Percentiles rank a stretch among this genome's conserved stretches.
Conservation (phyloP, 2,329 filamentous ascomycete species). For the Teratosphaeria gauchensis region DNA sequence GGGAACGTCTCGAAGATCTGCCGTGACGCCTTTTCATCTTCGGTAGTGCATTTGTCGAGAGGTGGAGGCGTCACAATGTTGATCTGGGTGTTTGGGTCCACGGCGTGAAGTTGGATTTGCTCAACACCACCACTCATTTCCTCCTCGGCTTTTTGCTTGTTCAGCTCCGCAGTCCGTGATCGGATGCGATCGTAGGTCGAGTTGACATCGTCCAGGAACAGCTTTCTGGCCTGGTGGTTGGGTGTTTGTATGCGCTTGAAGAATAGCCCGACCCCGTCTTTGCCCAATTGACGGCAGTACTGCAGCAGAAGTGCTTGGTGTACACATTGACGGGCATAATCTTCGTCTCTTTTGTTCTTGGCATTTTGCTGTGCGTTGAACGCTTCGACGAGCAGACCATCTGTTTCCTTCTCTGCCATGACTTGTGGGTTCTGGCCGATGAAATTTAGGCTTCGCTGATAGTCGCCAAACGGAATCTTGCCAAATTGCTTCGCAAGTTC, state of each 20-base stretch:
- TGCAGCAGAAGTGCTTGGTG: slow-evolving; percentile 89
- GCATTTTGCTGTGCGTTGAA: slow-evolving; percentile 79
- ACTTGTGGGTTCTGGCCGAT: slow-evolving; percentile 70
- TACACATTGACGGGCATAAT: slow-evolving; percentile 75
- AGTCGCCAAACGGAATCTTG: slow-evolving; percentile 65
- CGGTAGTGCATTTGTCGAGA: slow-evolving; percentile 54
- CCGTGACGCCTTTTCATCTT: slow-evolving; percentile 53
- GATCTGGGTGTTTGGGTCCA: slow-evolving; percentile 76
- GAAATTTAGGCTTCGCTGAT: slow-evolving; percentile 63
- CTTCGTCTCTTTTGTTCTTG: slow-evolving; percentile 37
- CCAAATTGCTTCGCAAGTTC: slow-evolving; percentile 72
- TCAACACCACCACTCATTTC: slow-evolving; percentile 61
- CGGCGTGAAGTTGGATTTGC: slow-evolving; percentile 94
- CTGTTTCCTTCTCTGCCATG: slow-evolving; percentile 74
- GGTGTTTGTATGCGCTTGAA: slow-evolving; percentile 91
- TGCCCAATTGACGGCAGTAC: slow-evolving; percentile 84
- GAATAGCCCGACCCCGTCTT: slow-evolving; percentile 81
- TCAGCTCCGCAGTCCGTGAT: slow-evolving; percentile 64
- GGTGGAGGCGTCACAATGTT: slow-evolving; percentile 85
- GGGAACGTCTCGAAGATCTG: slow-evolving; percentile 76
- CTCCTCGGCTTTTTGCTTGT: slow-evolving; percentile 46
- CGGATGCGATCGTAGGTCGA: slow-evolving; percentile 77
- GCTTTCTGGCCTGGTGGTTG: slow-evolving; percentile 78
- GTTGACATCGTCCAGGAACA: slow-evolving; percentile 89
- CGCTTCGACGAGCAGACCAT: slow-evolving; percentile 80